These are phyloP conservation scores for Diaporthe humulicola DNA, from an alignment of 2,329 filamentous ascomycete species.

Conservation along the genomic window DNA sequence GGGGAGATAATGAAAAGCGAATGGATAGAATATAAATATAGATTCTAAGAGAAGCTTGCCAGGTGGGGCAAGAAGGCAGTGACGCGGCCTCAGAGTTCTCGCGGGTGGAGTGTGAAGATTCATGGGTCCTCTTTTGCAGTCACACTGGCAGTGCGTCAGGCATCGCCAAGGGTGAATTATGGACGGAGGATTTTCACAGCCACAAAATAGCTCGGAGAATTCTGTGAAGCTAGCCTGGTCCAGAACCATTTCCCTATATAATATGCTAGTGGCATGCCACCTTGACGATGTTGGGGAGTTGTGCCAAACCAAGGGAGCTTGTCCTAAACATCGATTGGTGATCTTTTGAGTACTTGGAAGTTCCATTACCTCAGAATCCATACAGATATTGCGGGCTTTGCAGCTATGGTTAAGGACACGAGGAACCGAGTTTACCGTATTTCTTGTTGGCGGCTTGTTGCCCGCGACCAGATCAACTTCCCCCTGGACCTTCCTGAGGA, in stretches of 20 bases:
- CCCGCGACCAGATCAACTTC: slow-evolving; percentile 4
- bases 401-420: not conserved
- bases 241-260: not conserved
- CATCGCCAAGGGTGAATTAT: not conserved
- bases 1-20: not conserved
- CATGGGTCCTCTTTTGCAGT: slow-evolving; percentile 3
- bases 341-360: no score
- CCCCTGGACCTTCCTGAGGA: slow-evolving; percentile 3
- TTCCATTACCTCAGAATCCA: no score
- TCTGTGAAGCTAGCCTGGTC: not conserved
- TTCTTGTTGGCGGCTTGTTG: not conserved
- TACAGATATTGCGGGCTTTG: no score
- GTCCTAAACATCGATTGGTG: not conserved
- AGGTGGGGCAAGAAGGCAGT: not conserved
- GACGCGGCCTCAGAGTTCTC: not conserved
- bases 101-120: not conserved
- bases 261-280: not conserved
- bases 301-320: not conserved
- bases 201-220: not conserved
- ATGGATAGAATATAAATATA: not conserved
- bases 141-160: not conserved
- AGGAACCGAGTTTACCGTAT: not conserved
- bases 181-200: not conserved
- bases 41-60: not conserved
- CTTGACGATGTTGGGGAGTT: not conserved